Evolutionary conservation across 176 grass and related monocot genomes (phyloP), one percentile per base, ranked within the genome.

Genomic region (Oryza australiensis): DNA sequence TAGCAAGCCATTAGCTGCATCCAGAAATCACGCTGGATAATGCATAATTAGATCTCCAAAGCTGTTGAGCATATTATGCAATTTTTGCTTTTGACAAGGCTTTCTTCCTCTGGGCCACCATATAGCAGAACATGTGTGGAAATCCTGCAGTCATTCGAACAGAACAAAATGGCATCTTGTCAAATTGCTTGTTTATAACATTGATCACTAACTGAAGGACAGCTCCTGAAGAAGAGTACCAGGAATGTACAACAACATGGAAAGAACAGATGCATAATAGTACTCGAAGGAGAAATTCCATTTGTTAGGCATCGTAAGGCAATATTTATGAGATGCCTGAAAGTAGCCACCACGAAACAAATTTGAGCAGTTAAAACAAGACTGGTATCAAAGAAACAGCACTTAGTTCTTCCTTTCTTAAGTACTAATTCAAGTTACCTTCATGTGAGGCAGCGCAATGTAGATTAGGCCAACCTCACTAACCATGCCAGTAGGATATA

Each of bases 61-160:
- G 3, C 43, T 55, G 28, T 33, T 68, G 14, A 11, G 46, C 66
- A 79, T 12, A 57, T 76, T 29, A 85, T 1, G 26, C 43, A 1
- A 32, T 33, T 53, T 89, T 89, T 2, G 41, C 30, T 51, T 85
- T 89, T 3, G 82, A 81, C 3, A 89, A 3, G 0, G 87, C 87
- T 51, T 89, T 89, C 82, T 85, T 85, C 42, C 87, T 59, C 43
- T 89, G 87, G 5, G 87, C 67, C 91, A 87, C 35, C 18, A 55
- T 55, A 20, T 55, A 55, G 49, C 16, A 55, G 49, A 22, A 55
- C 49, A 55, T 22, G 18, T 7, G 18, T 53, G 49, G 16, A 53
- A 53, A 53, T 22, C 18, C 49, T 53, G 49, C 49, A 53, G 18
- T 53, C 18, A 53, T 55, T 20, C 49, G 22, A 22, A 55, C 1